Evolutionary conservation across 177 flowering plant species (phyloP), one percentile per base, ranked within the genome.

Genomic region (Vitis hybrid): DNA sequence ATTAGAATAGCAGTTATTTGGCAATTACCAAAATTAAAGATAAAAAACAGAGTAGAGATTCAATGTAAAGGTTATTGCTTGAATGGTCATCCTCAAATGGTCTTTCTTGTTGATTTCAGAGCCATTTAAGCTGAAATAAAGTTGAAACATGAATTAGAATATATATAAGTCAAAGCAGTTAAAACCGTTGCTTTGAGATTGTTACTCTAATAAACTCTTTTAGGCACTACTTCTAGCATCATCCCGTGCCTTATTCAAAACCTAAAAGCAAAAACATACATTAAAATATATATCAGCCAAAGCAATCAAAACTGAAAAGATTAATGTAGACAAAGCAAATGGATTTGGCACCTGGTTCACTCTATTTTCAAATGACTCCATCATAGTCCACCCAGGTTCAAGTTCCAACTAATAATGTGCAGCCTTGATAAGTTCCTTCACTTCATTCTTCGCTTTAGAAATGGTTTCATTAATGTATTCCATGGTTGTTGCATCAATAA

Each of bases 191-290:
- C 99, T 79, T 95, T 95, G 9, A 95, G 92, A 79, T 95, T 95
- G 83, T 95, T 95, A 76, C 94, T 95, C 77, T 93, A 93, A 84
- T 72, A 96, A 89, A 71, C 99, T 96, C 80, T 87, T 93, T 75
- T 96, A 91, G 13, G 99, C 98, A 89, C 98, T 93, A 75, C 90
- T 96, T 66, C 99, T 97, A 77, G 97, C 99, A 80, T 96, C 99
- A 86, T 96, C 99, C 84, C 99, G 94, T 75, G 99, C 99, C 82
- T 81, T 92, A 77, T 93, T 96, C 85, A 96, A 80, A 62, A 89
- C 93, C 98, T 95, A 72, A 33, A 73, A 69, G 50, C 29, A 48
- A 49, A 68, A 53, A 31, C 50, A 67, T 13, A 51, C 56, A 22
- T 22, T 22, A 22, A 2, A 22, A 22, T 22, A 22, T 22, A 58